Base-by-base conservation (phyloP, 1,139 yeast genomes). In the Yueomyces sp. region DNA sequence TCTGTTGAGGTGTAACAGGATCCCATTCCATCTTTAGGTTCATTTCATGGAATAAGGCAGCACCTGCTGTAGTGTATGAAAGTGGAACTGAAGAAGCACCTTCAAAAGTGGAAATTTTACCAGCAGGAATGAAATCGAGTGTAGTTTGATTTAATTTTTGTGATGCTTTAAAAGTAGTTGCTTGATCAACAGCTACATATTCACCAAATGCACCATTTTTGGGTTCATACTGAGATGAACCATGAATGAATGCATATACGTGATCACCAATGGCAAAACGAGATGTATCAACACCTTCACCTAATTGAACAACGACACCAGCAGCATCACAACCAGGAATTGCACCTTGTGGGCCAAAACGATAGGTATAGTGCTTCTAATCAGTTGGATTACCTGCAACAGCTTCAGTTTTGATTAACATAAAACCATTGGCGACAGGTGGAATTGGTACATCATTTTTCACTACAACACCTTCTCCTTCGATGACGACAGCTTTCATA, bases 361-460 rank as follows among this genome's bases (percentile, higher is more conserved):
- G 82, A 40, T 83, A 84, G n/a, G 67, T 66, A 36, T 61, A 53
- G 49, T 76, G 81, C 51, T 78, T 78, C 80, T 81, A 80, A 55
- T 82, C 91, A 19, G 82, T 75, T 34, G 91, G 91, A 56, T 81
- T 81, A 30, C 71, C 66, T 3, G 84, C 86, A 42, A 59, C 70
- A 1, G 12, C 12, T 12, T 12, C 12, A 12, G 12, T 12, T 12
- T 12, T 12, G 12, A 12, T 12, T 12, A 12, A 12, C 12, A 12
- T 12, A 12, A 12, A 12, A 12, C 12, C 12, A 12, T 12, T 12
- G 12, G 12, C 12, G 12, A 12, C 12, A 12, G 12, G 12, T 12
- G 12, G 12, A 12, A 12, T 12, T 12, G 12, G 12, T 12, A 12
- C 12, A 12, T 12, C 12, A 12, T 12, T 12, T 12, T 12, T 12